A percentile compares a stretch with the other conserved stretches of the same genome.
Evolutionary conservation across 805 yeast genomes (phyloP).

Genomic region (Cyberlindnera americana): DNA sequence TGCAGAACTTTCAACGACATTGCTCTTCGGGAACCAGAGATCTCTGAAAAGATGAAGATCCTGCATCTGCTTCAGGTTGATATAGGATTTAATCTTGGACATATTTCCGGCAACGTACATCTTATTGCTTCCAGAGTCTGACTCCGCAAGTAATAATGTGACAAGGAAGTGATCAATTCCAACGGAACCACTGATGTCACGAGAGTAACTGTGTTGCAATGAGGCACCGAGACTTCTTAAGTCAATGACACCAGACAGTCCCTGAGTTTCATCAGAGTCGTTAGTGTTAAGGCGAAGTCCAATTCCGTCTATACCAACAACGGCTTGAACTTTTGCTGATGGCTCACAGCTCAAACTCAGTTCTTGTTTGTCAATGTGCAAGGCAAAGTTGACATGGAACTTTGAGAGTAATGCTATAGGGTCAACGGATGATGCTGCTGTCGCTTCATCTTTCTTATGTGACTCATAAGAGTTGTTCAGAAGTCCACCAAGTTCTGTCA

Average conservation of each 20-base stretch:
- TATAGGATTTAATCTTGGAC: constrained; percentile 52
- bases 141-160: constrained; percentile 45
- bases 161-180: constrained; percentile 43
- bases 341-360: constrained; percentile 88
- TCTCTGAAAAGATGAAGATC: constrained; percentile 80
- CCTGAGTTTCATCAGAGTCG: constrained; percentile 36
- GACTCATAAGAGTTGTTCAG: constrained; percentile 11
- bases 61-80: constrained; percentile 82
- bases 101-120: constrained; percentile 50
- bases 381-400: constrained; percentile 57
- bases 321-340: constrained; percentile 86
- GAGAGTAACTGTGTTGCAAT: constrained; percentile 85
- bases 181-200: constrained; percentile 80
- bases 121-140: constrained; percentile 35
- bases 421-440: constrained; percentile 25
- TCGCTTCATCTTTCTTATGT: constrained; percentile 8
- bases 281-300: constrained; percentile 54
- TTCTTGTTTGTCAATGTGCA: constrained; percentile 69
- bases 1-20: constrained; percentile 3
- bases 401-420: constrained; percentile 46
- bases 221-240: constrained; percentile 62
- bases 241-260: constrained; percentile 43
- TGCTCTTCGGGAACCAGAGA: constrained; percentile 61
- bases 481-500: constrained; percentile 44
- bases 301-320: constrained; percentile 70